Conservation (phyloP, 768 basidiomycete species). For the Tricholoma matsutake region DNA sequence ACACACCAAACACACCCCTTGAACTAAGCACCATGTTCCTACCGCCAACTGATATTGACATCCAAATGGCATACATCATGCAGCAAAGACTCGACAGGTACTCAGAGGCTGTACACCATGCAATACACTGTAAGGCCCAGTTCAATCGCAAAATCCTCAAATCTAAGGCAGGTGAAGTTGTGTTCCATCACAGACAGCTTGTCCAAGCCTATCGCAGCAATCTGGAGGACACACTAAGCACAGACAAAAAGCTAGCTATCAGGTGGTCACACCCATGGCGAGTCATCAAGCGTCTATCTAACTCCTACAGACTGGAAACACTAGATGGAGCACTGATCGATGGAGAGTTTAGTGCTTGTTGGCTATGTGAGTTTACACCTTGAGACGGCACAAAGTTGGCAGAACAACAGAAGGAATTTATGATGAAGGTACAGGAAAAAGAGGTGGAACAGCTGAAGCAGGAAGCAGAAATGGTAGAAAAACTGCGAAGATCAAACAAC, state of each 20-base stretch:
- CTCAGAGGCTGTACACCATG: conserved; percentile 20
- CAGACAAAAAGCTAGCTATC: conserved; percentile 25
- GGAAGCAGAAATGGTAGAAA: neutral
- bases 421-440: neutral
- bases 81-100: conserved; percentile 30
- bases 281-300: neutral
- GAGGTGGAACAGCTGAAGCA: neutral
- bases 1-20: conserved; percentile 20
- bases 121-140: conserved; percentile 17
- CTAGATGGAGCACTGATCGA: neutral
- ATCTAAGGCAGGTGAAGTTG: conserved; percentile 15
- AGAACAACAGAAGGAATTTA: conserved; percentile 11
- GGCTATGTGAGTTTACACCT: conserved; percentile 18
- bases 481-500: neutral
- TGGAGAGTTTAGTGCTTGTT: conserved; percentile 13
- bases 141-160: conserved; percentile 26
- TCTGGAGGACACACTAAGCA: conserved; percentile 24
- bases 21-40: conserved; percentile 1
- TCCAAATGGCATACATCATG: conserved; percentile 22
- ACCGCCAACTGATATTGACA: conserved; percentile 6
- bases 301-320: conserved; percentile 4
- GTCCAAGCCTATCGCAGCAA: conserved; percentile 28
- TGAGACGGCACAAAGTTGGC: conserved; percentile 17
- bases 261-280: conserved; percentile 28
- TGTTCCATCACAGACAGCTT: conserved; percentile 24